Percentiles rank a stretch among this genome's conserved stretches.
phyloP scores from a whole-genome alignment of 306 rosid genomes.

The Rubus parviflorus region DNA sequence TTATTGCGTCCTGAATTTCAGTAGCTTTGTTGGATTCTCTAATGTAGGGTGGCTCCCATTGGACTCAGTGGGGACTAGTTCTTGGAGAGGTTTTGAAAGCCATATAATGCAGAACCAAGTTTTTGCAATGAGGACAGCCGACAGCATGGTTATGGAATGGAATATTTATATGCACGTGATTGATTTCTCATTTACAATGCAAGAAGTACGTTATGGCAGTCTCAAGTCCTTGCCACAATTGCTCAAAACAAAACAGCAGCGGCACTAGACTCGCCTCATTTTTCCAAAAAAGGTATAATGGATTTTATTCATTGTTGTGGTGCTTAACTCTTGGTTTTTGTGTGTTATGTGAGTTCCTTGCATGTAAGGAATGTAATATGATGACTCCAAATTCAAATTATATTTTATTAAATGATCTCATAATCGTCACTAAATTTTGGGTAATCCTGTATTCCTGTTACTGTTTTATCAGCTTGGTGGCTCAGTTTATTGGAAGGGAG shows the following conservation, averaged over 20 bases:
- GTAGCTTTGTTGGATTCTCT: conserved; percentile 7
- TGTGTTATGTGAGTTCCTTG: neutral
- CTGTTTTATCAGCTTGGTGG: neutral
- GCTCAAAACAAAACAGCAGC: neutral
- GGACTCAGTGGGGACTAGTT: conserved; percentile 95
- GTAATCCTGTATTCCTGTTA: neutral
- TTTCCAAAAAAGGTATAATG: neutral
- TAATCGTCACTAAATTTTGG: neutral
- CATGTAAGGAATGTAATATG: neutral
- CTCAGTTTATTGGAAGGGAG: neutral
- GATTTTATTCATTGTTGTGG: neutral
- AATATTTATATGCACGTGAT: neutral
- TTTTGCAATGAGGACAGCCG: conserved; percentile 16
- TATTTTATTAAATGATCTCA: neutral
- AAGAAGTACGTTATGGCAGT: neutral
- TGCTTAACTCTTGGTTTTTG: neutral
- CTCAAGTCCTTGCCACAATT: neutral
- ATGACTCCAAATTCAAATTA: neutral
- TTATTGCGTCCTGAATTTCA: conserved; percentile 14
- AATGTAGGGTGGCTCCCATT: conserved; percentile 88
- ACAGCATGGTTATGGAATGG: conserved; percentile 2
- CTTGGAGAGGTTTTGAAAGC: conserved; percentile 80
- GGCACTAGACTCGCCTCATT: neutral
- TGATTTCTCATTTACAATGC: neutral
- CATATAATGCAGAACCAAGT: conserved; percentile 32